Conservation (phyloP, 768 basidiomycete genomes). For the Leccinellum rugosiceps region DNA sequence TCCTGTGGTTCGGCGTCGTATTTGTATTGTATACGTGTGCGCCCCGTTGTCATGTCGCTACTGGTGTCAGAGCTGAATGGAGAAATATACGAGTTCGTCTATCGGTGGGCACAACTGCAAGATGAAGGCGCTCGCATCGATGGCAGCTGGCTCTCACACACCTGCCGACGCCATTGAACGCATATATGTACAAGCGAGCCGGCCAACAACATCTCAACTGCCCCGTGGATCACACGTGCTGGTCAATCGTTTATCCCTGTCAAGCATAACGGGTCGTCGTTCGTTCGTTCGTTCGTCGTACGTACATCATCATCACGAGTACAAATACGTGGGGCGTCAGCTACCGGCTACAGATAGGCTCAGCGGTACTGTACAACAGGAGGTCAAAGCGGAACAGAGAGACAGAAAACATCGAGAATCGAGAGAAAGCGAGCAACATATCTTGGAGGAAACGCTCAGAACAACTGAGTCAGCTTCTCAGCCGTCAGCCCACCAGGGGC, state of each 20-base stretch:
- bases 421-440: background rate
- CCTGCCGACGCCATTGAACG: too few relatives aligned
- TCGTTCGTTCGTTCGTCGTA: background rate
- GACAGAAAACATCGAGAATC: background rate
- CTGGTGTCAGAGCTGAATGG: background rate
- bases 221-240: background rate
- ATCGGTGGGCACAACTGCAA: too few relatives aligned
- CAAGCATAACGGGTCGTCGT: background rate
- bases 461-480: conserved; percentile 18
- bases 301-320: background rate
- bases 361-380: background rate
- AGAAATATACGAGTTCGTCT: too few relatives aligned
- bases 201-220: background rate
- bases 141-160: background rate
- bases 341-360: background rate
- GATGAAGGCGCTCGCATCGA: background rate
- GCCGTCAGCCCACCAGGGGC: conserved; percentile 9
- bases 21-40: background rate
- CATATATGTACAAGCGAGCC: background rate
- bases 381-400: background rate
- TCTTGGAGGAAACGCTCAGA: conserved; percentile 7
- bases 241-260: background rate
- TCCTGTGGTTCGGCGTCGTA: background rate
- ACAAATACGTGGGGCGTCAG: background rate
- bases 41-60: too few relatives aligned